Evolutionary conservation across 176 grass and related monocot species (phyloP).

Genomic region (Raddia guianensis): DNA sequence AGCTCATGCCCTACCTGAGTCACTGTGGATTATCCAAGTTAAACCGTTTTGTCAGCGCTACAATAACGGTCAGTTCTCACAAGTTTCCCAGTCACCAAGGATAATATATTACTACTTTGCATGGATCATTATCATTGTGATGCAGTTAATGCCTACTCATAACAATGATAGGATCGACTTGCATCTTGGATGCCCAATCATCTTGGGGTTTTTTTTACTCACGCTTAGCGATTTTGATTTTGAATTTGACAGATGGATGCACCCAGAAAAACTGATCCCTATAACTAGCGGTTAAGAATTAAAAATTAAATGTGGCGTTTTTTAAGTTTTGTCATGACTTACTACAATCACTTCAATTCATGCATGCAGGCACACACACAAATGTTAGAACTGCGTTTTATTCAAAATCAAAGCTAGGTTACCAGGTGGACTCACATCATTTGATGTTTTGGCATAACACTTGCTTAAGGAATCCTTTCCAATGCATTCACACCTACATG

Average conservation of each 20-base stretch:
- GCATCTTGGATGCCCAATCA: not conserved
- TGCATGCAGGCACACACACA: not conserved
- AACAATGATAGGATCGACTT: slow-evolving; percentile 24
- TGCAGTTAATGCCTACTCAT: slow-evolving; percentile 21
- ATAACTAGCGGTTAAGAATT: not conserved
- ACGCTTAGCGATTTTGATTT: slow-evolving; percentile 9
- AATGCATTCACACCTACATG: too few relatives aligned
- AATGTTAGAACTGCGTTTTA: not conserved
- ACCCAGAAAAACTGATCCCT: slow-evolving; percentile 1
- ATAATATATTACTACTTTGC: slow-evolving; percentile 32
- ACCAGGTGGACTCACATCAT: not conserved
- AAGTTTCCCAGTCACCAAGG: slow-evolving; percentile 27
- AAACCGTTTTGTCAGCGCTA: slow-evolving; percentile 62
- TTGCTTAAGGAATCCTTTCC: not conserved
- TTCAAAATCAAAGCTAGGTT: not conserved
- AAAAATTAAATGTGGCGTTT: not conserved
- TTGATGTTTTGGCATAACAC: slow-evolving; percentile 20
- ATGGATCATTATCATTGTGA: slow-evolving; percentile 30
- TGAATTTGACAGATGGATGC: slow-evolving; percentile 23
- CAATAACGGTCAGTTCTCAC: slow-evolving; percentile 52
- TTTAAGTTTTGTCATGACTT: slow-evolving; percentile 1
- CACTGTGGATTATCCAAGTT: slow-evolving; percentile 74
- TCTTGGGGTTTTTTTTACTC: not conserved
- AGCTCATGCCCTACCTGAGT: slow-evolving; percentile 85
- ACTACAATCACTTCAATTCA: not conserved